A percentile compares a stretch with the other conserved stretches of the same genome.
Evolutionary conservation across 1,284 basidiomycete genomes (phyloP).

Genomic region (Apiotrichum montevideense): DNA sequence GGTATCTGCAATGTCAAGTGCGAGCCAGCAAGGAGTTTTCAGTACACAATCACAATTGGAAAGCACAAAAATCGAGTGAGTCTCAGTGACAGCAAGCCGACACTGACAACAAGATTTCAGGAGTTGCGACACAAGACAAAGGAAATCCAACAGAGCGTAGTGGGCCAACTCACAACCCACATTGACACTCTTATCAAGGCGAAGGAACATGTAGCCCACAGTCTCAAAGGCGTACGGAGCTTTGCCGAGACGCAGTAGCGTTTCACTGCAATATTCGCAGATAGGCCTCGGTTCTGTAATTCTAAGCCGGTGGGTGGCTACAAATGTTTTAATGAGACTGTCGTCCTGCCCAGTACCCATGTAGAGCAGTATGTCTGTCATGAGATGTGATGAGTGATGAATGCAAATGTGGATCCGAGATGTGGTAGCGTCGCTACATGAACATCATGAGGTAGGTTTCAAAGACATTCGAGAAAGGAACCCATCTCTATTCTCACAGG

Average conservation of each 20-base stretch:
- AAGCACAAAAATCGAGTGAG: conserved; percentile 37
- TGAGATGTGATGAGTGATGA: too few relatives aligned
- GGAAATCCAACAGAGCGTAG: conserved; percentile 32
- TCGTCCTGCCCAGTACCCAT: too few relatives aligned
- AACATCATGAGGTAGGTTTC: too few relatives aligned
- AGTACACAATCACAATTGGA: conserved; percentile 35
- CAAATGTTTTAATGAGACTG: too few relatives aligned
- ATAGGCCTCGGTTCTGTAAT: too few relatives aligned
- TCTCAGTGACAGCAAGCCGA: background rate
- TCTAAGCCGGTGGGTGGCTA: too few relatives aligned
- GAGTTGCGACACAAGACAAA: conserved; percentile 40
- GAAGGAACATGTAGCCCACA: conserved; percentile 39
- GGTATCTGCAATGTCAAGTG: conserved; percentile 32
- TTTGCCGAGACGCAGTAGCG: conserved; percentile 29
- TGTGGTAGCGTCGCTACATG: too few relatives aligned
- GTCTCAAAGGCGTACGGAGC: conserved; percentile 32
- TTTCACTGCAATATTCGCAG: too few relatives aligned
- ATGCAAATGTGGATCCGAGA: too few relatives aligned
- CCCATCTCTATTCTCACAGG: too few relatives aligned
- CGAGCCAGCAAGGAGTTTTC: conserved; percentile 34
- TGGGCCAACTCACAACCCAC: conserved; percentile 33
- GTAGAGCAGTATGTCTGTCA: too few relatives aligned
- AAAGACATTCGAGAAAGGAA: too few relatives aligned
- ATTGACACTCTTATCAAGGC: conserved; percentile 40
- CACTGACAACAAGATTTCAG: conserved; percentile 24